phyloP scores from a whole-genome alignment of 441 rosid genomes.

The Erodium moschatum region DNA sequence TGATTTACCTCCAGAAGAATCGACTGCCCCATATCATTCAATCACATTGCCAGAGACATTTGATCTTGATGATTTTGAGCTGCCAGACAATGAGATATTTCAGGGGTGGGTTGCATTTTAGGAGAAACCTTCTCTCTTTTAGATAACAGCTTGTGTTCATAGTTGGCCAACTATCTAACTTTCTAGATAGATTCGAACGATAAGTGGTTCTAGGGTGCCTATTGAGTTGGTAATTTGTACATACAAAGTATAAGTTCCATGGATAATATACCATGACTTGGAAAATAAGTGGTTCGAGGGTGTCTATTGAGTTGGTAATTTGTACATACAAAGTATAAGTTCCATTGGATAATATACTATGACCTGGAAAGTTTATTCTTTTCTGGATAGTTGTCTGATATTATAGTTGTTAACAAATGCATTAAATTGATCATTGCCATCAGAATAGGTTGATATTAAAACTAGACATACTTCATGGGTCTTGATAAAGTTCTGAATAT shows the following conservation, averaged over 20 bases:
- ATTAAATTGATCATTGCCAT: neutral
- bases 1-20: slow-evolving; percentile 98
- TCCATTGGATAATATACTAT: neutral
- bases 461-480: neutral
- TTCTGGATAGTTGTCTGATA: neutral
- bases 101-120: slow-evolving; percentile 67
- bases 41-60: slow-evolving; percentile 99
- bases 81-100: slow-evolving; percentile 87
- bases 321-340: neutral
- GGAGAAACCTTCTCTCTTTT: slow-evolving; percentile 1
- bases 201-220: neutral
- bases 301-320: neutral
- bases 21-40: slow-evolving; percentile 96
- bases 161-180: neutral
- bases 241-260: neutral
- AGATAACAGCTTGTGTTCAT: neutral
- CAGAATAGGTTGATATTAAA: slow-evolving; percentile 2
- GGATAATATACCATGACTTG: neutral
- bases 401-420: neutral
- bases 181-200: neutral
- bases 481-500: neutral
- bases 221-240: neutral
- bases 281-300: neutral
- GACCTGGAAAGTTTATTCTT: neutral
- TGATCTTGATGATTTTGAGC: slow-evolving; percentile 99